Evolutionary conservation across 345 rosid genomes (phyloP), one percentile per base, ranked within the genome.

Genomic region (Hypericum androsaemum): DNA sequence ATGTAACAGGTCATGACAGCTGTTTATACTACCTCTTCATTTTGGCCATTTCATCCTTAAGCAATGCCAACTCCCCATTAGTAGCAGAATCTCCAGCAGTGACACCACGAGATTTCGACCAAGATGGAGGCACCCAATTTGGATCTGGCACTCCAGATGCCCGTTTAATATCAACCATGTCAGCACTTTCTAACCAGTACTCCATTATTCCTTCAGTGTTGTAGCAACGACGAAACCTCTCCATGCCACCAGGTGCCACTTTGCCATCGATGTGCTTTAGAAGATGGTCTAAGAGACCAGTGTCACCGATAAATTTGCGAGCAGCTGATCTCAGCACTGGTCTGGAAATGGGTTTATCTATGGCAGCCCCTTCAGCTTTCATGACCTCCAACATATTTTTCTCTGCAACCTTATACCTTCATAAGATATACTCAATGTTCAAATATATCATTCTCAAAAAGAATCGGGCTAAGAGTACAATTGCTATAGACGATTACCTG

Each of bases 161-260:
- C 49, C 47, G 77, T 58, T 74, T 79, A 39, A 77, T 69, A 54
- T 80, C 70, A 64, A 68, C 69, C 56, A 84, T 63, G 59, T 86
- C 92, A 53, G 95, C 84, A 73, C 72, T 80, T 73, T 90, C 98
- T 37, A 90, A 76, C 98, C 98, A 90, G 57, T 84, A 90, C 63
- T 82, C 79, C 95, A 90, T 84, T 35, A 63, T 58, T 46, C 98
- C 98, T 41, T 77, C 70, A 0, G 96, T 79, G 62, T 84, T 84
- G 70, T 80, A 77, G 72, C 95, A 84, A 53, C 98, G 84, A 52
- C 95, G 72, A 64, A 82, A 87, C 48, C 98, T 74, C 54, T 87
- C 89, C 28, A 63, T 48, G 64, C 96, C 96, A 55, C 82, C 80
- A 6, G 96, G 95, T 10, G 96, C 90, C 40, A 90, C 85, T 58